Evolutionary conservation across 768 basidiomycete species (phyloP), one percentile per base, ranked within the genome.

Genomic region (Amanita polypyramis): DNA sequence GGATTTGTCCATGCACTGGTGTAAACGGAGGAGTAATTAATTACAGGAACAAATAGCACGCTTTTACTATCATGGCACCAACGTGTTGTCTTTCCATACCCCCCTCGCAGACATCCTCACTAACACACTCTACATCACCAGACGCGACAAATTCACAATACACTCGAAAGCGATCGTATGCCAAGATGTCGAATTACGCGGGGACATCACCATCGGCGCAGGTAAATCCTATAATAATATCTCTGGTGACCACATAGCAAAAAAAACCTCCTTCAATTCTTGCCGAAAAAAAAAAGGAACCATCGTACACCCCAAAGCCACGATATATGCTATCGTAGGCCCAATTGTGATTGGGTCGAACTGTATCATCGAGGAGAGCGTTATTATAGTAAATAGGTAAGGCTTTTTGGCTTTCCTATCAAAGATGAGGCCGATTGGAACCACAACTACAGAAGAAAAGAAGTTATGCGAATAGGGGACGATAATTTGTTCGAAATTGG

Each of bases 401-500:
- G 12, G 23, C 21, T 29, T 36, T 15, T 15, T 29, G 45, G 25
- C 25, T 32, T 37, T 7, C 25, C 15, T 12, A 43, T 41, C 33
- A 37, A 19, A 27, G 17, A 37, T 4, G 25, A 23, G 4, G 17
- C 34, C 46, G 14, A 51, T 23, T n/a, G n/a, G n/a, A n/a, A n/a
- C n/a, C n/a, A 45, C 23, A 12, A 20, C 9, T n/a, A 14, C 34
- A 83, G 80, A 56, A 65, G 76, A 46, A 91, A 86, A 57, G 86
- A 91, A 58, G 77, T 85, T 30, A 90, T 97, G 91, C 79, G 82
- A 15, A 91, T 99, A 41, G 95, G 95, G 4, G 83, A 95, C 61
- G 81, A 88, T 52, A 97, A 97, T 62, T 69, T 93, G 50, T 95
- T 99, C 58, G 91, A 96, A 66, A 90, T 96, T 45, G 89, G 87